Base-by-base conservation (phyloP, 257 asterid genomes). In the Nicotiana attenuata region DNA sequence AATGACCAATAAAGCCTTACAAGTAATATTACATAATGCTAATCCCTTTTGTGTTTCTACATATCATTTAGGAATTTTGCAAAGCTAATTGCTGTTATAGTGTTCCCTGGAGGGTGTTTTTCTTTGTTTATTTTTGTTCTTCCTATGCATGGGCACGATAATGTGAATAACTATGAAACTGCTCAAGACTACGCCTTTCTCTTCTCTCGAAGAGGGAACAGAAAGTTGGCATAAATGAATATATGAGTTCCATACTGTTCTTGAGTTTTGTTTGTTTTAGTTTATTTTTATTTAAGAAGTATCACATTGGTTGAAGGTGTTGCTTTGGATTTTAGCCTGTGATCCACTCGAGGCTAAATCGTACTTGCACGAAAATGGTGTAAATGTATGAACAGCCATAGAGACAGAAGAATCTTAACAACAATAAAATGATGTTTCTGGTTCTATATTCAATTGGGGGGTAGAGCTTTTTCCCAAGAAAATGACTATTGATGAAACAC, bases 131-230 rank as follows among this genome's bases (percentile, higher is more conserved):
- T 20, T 35, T 7, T 33, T 26, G 33, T 22, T 47, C 4, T 61
- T 80, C 60, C 60, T 63, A n/a, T 7, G 29, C 16, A 3, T 13
- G 9, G 79, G 55, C 47, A 24, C 26, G 24, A 47, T 73, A 73
- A 47, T 73, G 79, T 73, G 52, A 73, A 73, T 73, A 60, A 50
- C 79, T 73, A 24, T 73, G 45, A 60, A 73, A 50, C 79, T 73
- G 79, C 35, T 75, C 45, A 24, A 75, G 41, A 7, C 38, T 50
- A 50, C 61, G 52, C 24, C 22, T 7, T 71, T 24, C 26, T 7
- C 5, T 73, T 75, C 63, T 75, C 45, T 75, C 79, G 29, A 75
- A 50, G 79, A 50, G 79, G 79, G 79, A 33, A 33, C 38, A 33
- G 38, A 41, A 50, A 47, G 17, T 50, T 24, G 63, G 16, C 45